These are phyloP conservation scores for Trichocladium antarcticum DNA, from an alignment of 495 filamentous ascomycete species.

Conservation along the genomic window DNA sequence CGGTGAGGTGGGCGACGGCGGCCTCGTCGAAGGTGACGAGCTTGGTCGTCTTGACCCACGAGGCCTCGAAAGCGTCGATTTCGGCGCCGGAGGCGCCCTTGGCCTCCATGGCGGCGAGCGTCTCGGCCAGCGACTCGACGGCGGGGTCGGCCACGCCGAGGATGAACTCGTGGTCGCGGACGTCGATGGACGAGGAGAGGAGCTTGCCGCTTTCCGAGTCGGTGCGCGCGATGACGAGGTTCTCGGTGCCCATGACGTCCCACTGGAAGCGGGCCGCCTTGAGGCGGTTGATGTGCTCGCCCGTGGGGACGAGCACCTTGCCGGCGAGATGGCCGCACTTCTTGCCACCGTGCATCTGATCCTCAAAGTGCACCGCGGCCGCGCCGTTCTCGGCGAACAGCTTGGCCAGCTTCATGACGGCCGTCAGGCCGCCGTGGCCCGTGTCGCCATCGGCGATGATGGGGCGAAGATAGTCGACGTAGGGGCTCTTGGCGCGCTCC, in stretches of 20 bases:
- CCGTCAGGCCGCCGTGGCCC: conserved; percentile 79
- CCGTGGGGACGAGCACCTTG: conserved; percentile 87
- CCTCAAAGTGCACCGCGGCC: conserved; percentile 93
- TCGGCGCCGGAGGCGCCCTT: conserved; percentile 63
- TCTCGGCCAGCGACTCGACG: conserved; percentile 70
- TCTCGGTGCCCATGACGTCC: conserved; percentile 95
- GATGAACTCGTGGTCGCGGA: conserved; percentile 93
- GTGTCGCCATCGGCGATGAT: conserved; percentile 98
- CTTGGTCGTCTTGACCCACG: conserved; percentile 80
- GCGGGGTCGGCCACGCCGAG: conserved; percentile 66
- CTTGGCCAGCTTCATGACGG: conserved; percentile 93
- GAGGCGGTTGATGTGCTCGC: conserved; percentile 92
- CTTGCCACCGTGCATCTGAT: conserved; percentile 95
- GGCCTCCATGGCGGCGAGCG: conserved; percentile 79
- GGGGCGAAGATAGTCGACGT: conserved; percentile 82
- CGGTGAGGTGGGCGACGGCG: conserved; percentile 59
- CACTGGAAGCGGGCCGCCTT: conserved; percentile 90
- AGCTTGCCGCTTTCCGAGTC: conserved; percentile 90
- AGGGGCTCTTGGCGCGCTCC: conserved; percentile 61
- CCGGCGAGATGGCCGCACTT: conserved; percentile 96
- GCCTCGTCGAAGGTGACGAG: conserved; percentile 90
- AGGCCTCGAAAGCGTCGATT: conserved; percentile 75
- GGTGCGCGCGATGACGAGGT: conserved; percentile 85
- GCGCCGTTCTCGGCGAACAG: conserved; percentile 98
- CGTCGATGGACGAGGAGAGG: conserved; percentile 80